Evolutionary conservation across 2,329 filamentous ascomycete species (phyloP), one percentile per base, ranked within the genome.

Genomic region (Helotiales sp.): DNA sequence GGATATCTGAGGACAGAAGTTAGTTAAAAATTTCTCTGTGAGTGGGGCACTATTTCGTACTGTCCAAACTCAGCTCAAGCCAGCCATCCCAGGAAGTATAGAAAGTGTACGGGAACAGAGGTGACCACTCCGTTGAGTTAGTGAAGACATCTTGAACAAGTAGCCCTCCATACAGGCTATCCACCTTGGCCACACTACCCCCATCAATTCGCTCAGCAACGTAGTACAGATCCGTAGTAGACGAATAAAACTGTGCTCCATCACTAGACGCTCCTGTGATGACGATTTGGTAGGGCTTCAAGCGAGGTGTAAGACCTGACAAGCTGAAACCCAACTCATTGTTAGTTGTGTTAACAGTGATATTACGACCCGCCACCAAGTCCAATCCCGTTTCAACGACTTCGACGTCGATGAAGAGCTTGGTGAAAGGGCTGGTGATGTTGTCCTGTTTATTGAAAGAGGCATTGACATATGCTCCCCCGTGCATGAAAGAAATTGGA

Each of bases 41-140:
- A 43, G 7, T n/a, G 4, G 15, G 15, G 22, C 26, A 1, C 3
- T 20, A 20, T 15, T 24, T 54, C 68, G 66, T 45, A 68, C 79
- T 80, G 11, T 76, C 72, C 6, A 78, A 68, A 17, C 73, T 77
- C 57, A 78, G 70, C 43, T 75, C 66, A 72, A 77, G 65, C 68
- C 70, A 80, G 37, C 61, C 67, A 70, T 77, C 80, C 78, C 81
- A 83, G 34, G 72, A 75, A 1, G 79, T 78, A 69, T 83, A 84
- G 75, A 80, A 83, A 1, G 79, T 80, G 66, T 82, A 83, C 0
- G 82, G 82, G n/a, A 83, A 76, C 5, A 84, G 57, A 1, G 79
- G 74, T 30, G 74, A 75, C 64, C 66, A 73, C 1, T 64, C 59
- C 11, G 68, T 77, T 3, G 74, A 73, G 54, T 69, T 70, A 1